A percentile compares a stretch with the other conserved stretches of the same genome.
phyloP scores from a whole-genome alignment of 768 basidiomycete genomes.

The Pluteus cervinus region DNA sequence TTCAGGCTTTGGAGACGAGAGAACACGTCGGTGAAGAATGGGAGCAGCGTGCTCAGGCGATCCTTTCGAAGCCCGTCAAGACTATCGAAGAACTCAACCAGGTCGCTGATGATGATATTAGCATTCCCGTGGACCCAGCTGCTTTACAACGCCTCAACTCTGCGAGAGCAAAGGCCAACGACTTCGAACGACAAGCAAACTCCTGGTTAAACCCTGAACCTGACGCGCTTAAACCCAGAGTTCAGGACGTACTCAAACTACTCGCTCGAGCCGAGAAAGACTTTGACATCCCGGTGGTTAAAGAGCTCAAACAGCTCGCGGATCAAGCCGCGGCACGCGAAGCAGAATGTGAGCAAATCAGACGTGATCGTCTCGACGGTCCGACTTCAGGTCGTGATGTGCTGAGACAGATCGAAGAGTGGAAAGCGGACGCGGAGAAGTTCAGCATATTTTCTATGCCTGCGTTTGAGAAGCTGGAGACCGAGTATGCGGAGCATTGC shows the following conservation, averaged over 20 bases:
- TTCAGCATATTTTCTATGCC: conserved; percentile 70
- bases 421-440: conserved; percentile 70
- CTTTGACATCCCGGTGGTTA: conserved; percentile 61
- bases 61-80: conserved; percentile 66
- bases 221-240: conserved; percentile 50
- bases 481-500: conserved; percentile 59
- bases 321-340: conserved; percentile 79
- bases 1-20: conserved; percentile 58
- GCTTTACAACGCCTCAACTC: conserved; percentile 62
- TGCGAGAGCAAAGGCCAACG: conserved; percentile 63
- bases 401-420: conserved; percentile 44
- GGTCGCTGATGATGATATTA: conserved; percentile 57
- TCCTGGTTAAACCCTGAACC: conserved; percentile 60
- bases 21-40: conserved; percentile 68
- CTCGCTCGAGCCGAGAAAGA: conserved; percentile 71
- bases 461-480: conserved; percentile 65
- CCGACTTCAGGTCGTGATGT: too few relatives aligned
- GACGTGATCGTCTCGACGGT: conserved; percentile 55
- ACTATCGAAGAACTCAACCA: conserved; percentile 74
- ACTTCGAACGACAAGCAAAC: conserved; percentile 75
- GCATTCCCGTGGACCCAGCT: conserved; percentile 63
- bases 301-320: conserved; percentile 61
- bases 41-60: conserved; percentile 62
- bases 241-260: conserved; percentile 64
- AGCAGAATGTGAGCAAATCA: conserved; percentile 64